A percentile compares a stretch with the other conserved stretches of the same genome.
Conservation (phyloP, 371 early-diverging fungal genomes). For the Saksenaea oblongispora region DNA sequence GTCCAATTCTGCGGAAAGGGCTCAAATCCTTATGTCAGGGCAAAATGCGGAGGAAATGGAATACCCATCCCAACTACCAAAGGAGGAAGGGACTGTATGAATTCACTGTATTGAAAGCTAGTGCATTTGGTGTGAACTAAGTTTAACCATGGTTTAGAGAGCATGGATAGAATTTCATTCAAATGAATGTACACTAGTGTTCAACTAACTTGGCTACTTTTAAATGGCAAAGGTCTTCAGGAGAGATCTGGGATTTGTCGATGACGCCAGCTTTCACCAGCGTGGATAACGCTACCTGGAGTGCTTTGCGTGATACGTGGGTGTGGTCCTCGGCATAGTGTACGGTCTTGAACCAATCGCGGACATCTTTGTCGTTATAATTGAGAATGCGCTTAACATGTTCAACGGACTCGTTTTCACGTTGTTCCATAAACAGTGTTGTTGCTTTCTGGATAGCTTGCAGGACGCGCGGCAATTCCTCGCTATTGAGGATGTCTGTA, state of each 20-base stretch:
- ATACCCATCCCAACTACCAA: too few relatives aligned
- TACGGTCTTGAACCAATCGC: conserved; percentile 73
- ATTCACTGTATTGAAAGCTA: too few relatives aligned
- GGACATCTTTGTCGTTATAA: conserved; percentile 66
- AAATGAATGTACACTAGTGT: conserved; percentile 6
- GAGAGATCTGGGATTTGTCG: conserved; percentile 16
- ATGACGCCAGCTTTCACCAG: conserved; percentile 65
- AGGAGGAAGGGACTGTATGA: too few relatives aligned
- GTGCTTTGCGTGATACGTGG: conserved; percentile 49
- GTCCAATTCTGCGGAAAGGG: too few relatives aligned
- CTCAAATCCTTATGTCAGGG: too few relatives aligned
- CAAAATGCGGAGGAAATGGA: too few relatives aligned
- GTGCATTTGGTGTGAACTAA: too few relatives aligned
- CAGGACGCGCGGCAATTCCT: conserved; percentile 40
- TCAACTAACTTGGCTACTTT: conserved; percentile 19
- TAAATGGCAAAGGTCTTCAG: conserved; percentile 27
- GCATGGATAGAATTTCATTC: too few relatives aligned
- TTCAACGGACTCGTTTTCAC: conserved; percentile 49
- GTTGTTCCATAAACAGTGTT: conserved; percentile 48
- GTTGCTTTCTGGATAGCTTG: conserved; percentile 49
- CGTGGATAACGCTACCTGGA: conserved; percentile 51
- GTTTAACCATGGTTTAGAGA: too few relatives aligned
- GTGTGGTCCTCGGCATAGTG: conserved; percentile 55
- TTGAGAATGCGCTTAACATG: conserved; percentile 61
- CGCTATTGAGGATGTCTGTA: conserved; percentile 38